A percentile compares a stretch with the other conserved stretches of the same genome.
These are phyloP conservation scores for Pseudogymnoascus sp. DNA, from an alignment of 2,329 filamentous ascomycete genomes.

Conservation along the genomic window DNA sequence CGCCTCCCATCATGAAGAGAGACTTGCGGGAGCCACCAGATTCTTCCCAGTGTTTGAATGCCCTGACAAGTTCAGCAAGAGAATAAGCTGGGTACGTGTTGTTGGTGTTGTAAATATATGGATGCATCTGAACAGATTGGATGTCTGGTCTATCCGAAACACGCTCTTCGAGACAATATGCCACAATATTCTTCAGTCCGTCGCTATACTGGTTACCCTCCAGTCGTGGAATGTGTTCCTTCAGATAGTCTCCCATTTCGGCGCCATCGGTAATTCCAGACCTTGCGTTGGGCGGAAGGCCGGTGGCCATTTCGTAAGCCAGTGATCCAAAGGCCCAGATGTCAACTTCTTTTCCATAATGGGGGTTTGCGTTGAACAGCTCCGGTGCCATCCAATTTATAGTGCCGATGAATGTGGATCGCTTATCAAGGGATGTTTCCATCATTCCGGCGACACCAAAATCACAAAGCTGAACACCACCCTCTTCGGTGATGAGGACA, in stretches of 20 bases:
- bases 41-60: conserved; percentile 69
- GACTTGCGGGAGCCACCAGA: conserved; percentile 64
- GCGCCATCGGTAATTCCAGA: conserved; percentile 40
- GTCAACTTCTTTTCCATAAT: conserved; percentile 67
- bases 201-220: conserved; percentile 66
- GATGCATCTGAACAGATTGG: conserved; percentile 61
- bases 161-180: conserved; percentile 65
- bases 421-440: conserved; percentile 67
- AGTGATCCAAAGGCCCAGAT: conserved; percentile 83
- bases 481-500: conserved; percentile 69
- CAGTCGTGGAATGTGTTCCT: conserved; percentile 58
- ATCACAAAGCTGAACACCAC: conserved; percentile 73
- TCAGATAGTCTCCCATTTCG: conserved; percentile 48
- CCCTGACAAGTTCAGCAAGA: conserved; percentile 59
- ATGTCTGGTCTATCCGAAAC: conserved; percentile 63
- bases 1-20: conserved; percentile 53
- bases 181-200: conserved; percentile 60
- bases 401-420: conserved; percentile 74
- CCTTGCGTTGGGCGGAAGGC: conserved; percentile 62
- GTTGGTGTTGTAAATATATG: conserved; percentile 58
- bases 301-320: conserved; percentile 73
- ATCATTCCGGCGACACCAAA: conserved; percentile 77
- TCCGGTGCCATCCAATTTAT: conserved; percentile 85
- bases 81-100: conserved; percentile 56
- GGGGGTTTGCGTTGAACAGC: conserved; percentile 56